Percentiles rank a stretch among this genome's conserved stretches.
Conservation (phyloP, 805 yeast genomes). For the Cyberlindnera saturnus region DNA sequence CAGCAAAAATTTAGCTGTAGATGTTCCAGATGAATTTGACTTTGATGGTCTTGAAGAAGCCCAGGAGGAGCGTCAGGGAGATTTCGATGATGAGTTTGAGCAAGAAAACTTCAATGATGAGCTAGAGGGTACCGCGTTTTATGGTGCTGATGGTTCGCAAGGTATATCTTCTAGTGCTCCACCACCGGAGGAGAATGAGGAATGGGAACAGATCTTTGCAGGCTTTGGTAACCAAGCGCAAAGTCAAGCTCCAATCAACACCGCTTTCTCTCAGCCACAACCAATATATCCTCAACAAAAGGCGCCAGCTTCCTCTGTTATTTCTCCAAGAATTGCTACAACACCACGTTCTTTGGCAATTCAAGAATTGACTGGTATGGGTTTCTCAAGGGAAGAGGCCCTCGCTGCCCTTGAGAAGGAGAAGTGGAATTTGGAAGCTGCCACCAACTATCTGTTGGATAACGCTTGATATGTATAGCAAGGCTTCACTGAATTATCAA, state of each 20-base stretch:
- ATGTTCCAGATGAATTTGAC: conserved; percentile 27
- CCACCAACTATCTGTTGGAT: conserved; percentile 82
- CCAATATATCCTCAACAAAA: neutral
- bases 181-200: conserved; percentile 42
- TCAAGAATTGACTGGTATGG: conserved; percentile 84
- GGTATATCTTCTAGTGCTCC: neutral
- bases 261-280: neutral
- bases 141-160: conserved; percentile 12
- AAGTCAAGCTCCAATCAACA: conserved; percentile 6
- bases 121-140: conserved; percentile 18
- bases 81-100: conserved; percentile 25
- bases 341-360: conserved; percentile 53
- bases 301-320: neutral
- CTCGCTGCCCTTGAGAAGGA: conserved; percentile 60
- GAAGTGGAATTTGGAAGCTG: conserved; percentile 73
- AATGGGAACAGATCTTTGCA: conserved; percentile 92
- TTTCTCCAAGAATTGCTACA: conserved; percentile 30
- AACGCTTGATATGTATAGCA: conserved; percentile 33
- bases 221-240: conserved; percentile 63
- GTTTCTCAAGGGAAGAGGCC: conserved; percentile 66
- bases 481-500: neutral
- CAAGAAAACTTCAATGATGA: conserved; percentile 16
- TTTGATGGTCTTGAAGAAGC: conserved; percentile 40
- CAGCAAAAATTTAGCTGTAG: conserved; percentile 10
- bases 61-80: conserved; percentile 25